These are phyloP conservation scores for Calophaca sinica DNA, from an alignment of 306 rosid species.

Conservation along the genomic window DNA sequence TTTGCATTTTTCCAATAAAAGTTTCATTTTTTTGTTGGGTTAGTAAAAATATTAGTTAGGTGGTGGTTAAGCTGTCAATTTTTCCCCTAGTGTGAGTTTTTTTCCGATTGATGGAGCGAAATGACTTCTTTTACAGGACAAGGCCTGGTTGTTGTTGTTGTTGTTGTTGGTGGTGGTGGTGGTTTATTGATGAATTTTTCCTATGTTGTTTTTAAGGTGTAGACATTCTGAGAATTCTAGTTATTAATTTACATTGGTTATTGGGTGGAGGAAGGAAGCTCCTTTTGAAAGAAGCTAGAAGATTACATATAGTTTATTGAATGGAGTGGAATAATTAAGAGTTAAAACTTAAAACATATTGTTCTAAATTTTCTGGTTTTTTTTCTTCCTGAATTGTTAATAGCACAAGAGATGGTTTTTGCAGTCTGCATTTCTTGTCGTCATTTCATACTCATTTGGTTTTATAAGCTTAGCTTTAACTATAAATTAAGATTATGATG, in stretches of 20 bases:
- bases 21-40: background rate
- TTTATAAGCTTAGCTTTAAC: background rate
- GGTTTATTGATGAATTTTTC: background rate
- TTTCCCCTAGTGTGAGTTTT: too few species aligned
- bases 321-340: background rate
- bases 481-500: background rate
- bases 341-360: too few species aligned
- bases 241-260: background rate
- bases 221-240: background rate
- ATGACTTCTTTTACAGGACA: too few species aligned
- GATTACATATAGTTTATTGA: background rate
- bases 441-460: background rate
- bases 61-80: background rate
- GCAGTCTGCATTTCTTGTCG: too few species aligned
- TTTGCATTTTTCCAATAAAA: background rate
- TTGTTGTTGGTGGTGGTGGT: background rate
- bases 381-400: too few species aligned
- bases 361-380: too few species aligned
- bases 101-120: too few species aligned
- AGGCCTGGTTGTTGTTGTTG: too few species aligned
- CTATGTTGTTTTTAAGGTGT: background rate
- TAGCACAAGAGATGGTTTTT: too few species aligned
- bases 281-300: background rate
- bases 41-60: background rate
- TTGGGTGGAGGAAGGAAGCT: background rate